phyloP scores from a whole-genome alignment of 192 early-diverging fungal species.

The Backusella mclennaniae region DNA sequence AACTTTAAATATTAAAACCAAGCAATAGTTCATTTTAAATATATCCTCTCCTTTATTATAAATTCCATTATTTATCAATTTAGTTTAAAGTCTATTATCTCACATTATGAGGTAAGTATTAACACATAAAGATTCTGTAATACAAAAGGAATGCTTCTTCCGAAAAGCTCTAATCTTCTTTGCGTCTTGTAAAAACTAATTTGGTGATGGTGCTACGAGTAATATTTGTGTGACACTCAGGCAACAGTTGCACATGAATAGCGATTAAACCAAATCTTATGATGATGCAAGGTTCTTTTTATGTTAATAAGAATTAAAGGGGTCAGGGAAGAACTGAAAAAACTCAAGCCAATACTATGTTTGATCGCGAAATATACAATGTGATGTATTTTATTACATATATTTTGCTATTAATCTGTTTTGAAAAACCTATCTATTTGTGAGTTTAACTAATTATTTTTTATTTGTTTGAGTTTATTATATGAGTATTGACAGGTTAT shows the following conservation, averaged over 20 bases:
- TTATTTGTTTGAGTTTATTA: neutral
- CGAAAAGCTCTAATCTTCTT: neutral
- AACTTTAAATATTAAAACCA: neutral
- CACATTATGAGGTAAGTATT: neutral
- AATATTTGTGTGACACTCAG: neutral
- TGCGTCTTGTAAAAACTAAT: neutral
- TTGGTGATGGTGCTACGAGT: slow-evolving; percentile 1
- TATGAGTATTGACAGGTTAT: slow-evolving; percentile 4
- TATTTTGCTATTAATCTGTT: neutral
- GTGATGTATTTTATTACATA: neutral
- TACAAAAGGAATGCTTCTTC: slow-evolving; percentile 6
- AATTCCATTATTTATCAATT: neutral
- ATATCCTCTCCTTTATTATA: neutral
- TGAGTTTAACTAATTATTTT: neutral
- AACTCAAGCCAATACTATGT: neutral
- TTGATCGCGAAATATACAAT: neutral
- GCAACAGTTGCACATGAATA: neutral
- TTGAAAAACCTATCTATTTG: neutral
- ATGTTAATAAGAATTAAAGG: neutral
- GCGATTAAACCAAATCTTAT: neutral
- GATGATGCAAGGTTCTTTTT: neutral
- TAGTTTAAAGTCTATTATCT: neutral
- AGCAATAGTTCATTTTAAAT: neutral
- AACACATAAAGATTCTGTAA: neutral
- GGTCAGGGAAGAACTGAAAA: neutral